These are phyloP conservation scores for Botrytis porri DNA, from an alignment of 2,329 filamentous ascomycete species.

Conservation along the genomic window DNA sequence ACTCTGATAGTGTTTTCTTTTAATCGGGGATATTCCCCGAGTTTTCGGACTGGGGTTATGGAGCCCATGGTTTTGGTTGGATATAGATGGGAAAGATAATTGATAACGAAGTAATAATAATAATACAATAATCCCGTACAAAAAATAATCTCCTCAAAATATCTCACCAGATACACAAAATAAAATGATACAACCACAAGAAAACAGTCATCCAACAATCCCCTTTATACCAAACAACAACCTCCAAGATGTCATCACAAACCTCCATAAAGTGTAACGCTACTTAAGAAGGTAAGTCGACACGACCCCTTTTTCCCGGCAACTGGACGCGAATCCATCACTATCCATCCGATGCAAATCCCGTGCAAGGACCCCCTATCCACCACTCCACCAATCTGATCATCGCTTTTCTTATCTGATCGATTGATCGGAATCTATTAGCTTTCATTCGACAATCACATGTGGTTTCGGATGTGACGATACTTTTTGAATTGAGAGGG, in stretches of 20 bases:
- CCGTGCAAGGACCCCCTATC: background rate
- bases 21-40: background rate
- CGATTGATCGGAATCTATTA: background rate
- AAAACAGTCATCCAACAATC: background rate
- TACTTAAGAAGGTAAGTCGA: background rate
- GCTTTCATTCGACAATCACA: background rate
- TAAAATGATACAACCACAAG: background rate
- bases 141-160: background rate
- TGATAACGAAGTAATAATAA: background rate
- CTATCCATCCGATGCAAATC: background rate
- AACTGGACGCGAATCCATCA: background rate
- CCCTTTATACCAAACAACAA: background rate
- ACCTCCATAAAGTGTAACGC: background rate
- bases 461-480: background rate
- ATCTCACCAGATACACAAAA: background rate
- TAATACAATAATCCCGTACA: background rate
- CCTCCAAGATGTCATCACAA: background rate
- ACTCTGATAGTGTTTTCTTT: conserved; percentile 11
- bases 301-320: background rate
- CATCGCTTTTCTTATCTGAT: conserved; percentile 3
- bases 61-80: background rate
- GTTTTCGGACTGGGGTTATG: background rate
- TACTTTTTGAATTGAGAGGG: background rate
- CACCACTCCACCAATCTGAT: background rate
- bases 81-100: background rate